Percentiles rank a stretch among this genome's conserved stretches.
phyloP scores from a whole-genome alignment of 108 stramenopile species.

The Asterionellopsis glacialis region DNA sequence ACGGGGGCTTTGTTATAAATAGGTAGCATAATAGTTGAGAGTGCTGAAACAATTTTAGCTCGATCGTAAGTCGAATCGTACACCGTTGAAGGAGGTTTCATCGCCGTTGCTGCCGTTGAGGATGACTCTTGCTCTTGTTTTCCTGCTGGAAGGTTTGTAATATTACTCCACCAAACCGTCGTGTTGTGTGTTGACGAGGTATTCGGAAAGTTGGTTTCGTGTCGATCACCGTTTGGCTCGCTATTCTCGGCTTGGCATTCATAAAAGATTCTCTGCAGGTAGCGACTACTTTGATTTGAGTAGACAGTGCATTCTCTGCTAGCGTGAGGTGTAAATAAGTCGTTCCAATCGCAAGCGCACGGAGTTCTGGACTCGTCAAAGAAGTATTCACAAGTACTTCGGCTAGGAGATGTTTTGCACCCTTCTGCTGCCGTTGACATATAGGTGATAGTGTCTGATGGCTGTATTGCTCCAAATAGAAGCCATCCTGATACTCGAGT shows the following conservation, averaged over 20 bases:
- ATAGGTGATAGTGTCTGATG: constrained; percentile 29
- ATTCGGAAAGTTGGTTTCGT: constrained; percentile 20
- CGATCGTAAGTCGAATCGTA: constrained; percentile 50
- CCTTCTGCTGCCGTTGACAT: constrained; percentile 28
- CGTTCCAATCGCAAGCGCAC: constrained; percentile 50
- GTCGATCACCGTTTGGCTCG: constrained; percentile 30
- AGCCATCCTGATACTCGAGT: constrained; percentile 45
- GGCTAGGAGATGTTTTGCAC: constrained; percentile 29
- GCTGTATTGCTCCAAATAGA: constrained; percentile 33
- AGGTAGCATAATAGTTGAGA: constrained; percentile 30
- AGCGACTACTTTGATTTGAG: constrained; percentile 4
- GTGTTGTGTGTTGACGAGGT: constrained; percentile 18
- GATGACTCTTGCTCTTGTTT: too few relatives aligned
- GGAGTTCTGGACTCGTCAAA: constrained; percentile 13
- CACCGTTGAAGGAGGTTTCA: constrained; percentile 21
- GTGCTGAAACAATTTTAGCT: constrained; percentile 30
- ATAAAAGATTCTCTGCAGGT: constrained; percentile 27
- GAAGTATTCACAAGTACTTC: constrained; percentile 23
- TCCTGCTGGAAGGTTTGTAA: constrained; percentile 21
- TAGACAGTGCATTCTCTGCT: neutral
- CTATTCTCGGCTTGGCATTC: constrained; percentile 21
- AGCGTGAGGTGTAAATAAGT: constrained; percentile 7
- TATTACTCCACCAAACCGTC: constrained; percentile 41
- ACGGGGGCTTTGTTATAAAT: constrained; percentile 36
- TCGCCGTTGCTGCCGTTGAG: constrained; percentile 4